These are phyloP conservation scores for Macrophomina phaseolina DNA, from an alignment of 2,329 filamentous ascomycete species.

Conservation along the genomic window DNA sequence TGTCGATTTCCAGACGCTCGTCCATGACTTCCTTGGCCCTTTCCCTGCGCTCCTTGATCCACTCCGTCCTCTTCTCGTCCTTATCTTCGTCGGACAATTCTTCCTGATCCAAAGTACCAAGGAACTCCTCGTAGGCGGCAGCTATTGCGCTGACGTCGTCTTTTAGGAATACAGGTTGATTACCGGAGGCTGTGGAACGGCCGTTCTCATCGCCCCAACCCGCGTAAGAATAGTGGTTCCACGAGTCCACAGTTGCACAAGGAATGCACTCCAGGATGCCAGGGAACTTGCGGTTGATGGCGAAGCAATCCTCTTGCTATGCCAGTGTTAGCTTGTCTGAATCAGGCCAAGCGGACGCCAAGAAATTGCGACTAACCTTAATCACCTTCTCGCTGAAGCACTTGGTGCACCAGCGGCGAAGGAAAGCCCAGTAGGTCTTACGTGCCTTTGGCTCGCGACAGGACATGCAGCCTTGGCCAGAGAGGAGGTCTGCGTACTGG, in stretches of 20 bases:
- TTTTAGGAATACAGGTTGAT: slow-evolving; percentile 26
- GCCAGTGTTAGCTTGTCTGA: slow-evolving; percentile 24
- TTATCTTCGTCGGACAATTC: slow-evolving; percentile 30
- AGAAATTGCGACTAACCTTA: slow-evolving; percentile 28
- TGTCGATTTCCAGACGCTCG: slow-evolving; percentile 45
- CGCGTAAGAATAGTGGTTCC: slow-evolving; percentile 45
- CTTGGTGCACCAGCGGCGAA: slow-evolving; percentile 49
- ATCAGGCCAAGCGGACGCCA: slow-evolving; percentile 22
- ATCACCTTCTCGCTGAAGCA: slow-evolving; percentile 44
- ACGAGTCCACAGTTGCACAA: slow-evolving; percentile 45
- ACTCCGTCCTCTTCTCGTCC: slow-evolving; percentile 37
- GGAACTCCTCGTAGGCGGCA: slow-evolving; percentile 19
- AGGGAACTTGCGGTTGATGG: slow-evolving; percentile 32
- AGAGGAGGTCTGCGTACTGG: slow-evolving; percentile 47
- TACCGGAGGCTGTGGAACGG: slow-evolving; percentile 36
- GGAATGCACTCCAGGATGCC: slow-evolving; percentile 38
- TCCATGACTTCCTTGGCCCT: slow-evolving; percentile 24
- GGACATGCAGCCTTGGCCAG: slow-evolving; percentile 47
- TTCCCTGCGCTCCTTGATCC: slow-evolving; percentile 23
- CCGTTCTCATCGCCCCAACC: slow-evolving; percentile 43
- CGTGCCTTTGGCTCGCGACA: slow-evolving; percentile 43
- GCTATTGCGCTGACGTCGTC: slow-evolving; percentile 18
- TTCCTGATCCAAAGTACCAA: background rate
- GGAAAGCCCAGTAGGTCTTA: slow-evolving; percentile 52
- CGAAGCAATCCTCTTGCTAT: slow-evolving; percentile 39